Conservation (phyloP, 108 stramenopile genomes). For the Chaetoceros tenuissimus region DNA sequence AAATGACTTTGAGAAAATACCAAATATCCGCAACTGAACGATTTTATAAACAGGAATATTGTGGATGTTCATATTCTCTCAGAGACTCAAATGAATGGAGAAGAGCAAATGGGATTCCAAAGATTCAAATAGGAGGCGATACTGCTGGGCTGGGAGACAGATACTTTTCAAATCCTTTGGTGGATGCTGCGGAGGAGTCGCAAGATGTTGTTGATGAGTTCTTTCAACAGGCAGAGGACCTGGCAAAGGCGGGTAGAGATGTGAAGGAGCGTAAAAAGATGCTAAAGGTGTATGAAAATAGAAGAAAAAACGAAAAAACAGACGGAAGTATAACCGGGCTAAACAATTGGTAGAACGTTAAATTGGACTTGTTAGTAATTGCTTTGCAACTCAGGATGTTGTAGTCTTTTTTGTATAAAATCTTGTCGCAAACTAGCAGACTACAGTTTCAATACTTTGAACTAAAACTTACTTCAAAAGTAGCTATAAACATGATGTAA, state of each 20-base stretch:
- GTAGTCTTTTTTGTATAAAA: no score
- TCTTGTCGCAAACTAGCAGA: no score
- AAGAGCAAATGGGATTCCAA: conserved; percentile 42
- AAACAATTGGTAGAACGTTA: conserved; percentile 42
- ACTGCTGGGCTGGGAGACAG: conserved; percentile 42
- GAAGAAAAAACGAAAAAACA: conserved; percentile 34
- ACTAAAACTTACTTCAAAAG: no score
- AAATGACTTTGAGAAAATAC: conserved; percentile 50
- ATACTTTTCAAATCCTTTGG: conserved; percentile 45
- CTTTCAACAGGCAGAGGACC: conserved; percentile 42
- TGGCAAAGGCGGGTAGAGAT: conserved; percentile 34
- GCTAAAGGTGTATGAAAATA: conserved; percentile 28
- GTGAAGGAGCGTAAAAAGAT: conserved; percentile 29
- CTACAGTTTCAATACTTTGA: no score
- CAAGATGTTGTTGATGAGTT: conserved; percentile 60
- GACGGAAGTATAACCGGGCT: conserved; percentile 36
- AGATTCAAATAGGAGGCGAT: conserved; percentile 45
- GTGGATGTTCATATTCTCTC: conserved; percentile 46
- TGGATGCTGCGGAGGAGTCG: conserved; percentile 51
- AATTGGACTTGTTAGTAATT: no score
- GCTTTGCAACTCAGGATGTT: no score
- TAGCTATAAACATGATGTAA: no score
- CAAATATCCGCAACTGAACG: conserved; percentile 33
- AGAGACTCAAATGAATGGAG: conserved; percentile 49
- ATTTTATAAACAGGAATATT: conserved; percentile 68